Evolutionary conservation across 1,284 basidiomycete genomes (phyloP), one percentile per base, ranked within the genome.

Genomic region (Papiliotrema nemorosa): DNA sequence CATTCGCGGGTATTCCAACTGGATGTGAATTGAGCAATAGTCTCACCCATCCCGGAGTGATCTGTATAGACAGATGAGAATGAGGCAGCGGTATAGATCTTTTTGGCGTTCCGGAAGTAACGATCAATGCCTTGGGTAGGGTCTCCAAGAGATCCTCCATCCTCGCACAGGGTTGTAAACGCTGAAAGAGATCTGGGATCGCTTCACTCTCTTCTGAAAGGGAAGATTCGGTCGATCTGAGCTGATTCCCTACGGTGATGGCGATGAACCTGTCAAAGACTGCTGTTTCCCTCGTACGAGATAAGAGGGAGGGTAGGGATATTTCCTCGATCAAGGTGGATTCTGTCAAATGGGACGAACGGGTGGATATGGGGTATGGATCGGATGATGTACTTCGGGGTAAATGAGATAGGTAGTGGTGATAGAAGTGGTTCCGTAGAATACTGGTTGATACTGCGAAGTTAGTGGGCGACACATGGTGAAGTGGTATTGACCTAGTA

Each of bases 211-310:
- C 63, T 46, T 72, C 66, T 34, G 47, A 59, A 9, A 72, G 54
- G 16, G 47, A 52, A 42, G 60, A 64, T 49, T 73, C 71, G 3
- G 61, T 59, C 31, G 39, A 41, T 10, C 71, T 53, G 21, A 70
- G 47, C 26, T 68, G 64, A 35, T 65, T 59, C 2, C 71, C 71
- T 0, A 71, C 53, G 10, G 60, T 52, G 7, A 69, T 48, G 7
- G 70, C 72, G 27, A 73, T 66, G 52, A 67, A 73, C 24, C 66
- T 47, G 60, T 73, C 72, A 25, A 71, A 62, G 1, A 71, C 58
- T 3, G 66, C 60, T 37, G 69, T 61, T 47, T 73, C 72, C 25
- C 70, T 53, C 16, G 55, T 48, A 21, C 67, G 42, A 27, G 54
- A 47, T 26, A 54, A 39, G 55, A 74, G 72, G 25, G 68, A 66